Conservation (phyloP, 148 eudicot genomes). For the Vaccinium corymbosum region DNA sequence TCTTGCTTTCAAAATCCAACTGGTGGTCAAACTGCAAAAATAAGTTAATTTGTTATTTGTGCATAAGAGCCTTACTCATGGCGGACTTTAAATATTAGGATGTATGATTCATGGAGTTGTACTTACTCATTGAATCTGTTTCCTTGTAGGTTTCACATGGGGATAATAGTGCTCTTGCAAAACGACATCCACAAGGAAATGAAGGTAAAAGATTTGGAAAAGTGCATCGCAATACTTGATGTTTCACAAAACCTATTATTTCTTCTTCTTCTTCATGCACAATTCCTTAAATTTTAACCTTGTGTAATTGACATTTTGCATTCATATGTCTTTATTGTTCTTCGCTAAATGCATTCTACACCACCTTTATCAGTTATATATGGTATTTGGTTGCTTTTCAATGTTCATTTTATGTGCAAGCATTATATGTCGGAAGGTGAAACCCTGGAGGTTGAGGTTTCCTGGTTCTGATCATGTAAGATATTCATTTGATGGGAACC, state of each 20-base stretch:
- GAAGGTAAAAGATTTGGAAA: slow-evolving; percentile 43
- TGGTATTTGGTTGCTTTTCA: neutral
- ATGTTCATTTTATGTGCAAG: neutral
- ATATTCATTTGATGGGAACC: slow-evolving; percentile 21
- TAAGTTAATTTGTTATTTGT: neutral
- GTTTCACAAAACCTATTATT: neutral
- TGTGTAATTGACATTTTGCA: too few relatives aligned
- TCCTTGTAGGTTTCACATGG: slow-evolving; percentile 69
- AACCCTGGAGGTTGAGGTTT: neutral
- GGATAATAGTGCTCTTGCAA: slow-evolving; percentile 83
- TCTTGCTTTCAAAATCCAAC: neutral
- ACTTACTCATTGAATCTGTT: neutral
- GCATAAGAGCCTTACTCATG: neutral
- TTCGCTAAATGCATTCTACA: neutral
- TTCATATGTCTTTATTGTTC: neutral
- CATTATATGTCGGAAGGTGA: neutral
- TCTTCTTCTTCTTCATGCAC: too few relatives aligned
- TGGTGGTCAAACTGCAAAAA: neutral
- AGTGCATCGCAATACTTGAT: neutral
- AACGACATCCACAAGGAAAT: slow-evolving; percentile 92
- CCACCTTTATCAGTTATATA: neutral
- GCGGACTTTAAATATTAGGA: too few relatives aligned
- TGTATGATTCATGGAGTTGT: neutral
- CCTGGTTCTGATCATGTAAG: neutral
- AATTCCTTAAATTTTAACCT: too few relatives aligned